These are phyloP conservation scores for Scutellaria minor DNA, from an alignment of 257 asterid species.

Conservation along the genomic window DNA sequence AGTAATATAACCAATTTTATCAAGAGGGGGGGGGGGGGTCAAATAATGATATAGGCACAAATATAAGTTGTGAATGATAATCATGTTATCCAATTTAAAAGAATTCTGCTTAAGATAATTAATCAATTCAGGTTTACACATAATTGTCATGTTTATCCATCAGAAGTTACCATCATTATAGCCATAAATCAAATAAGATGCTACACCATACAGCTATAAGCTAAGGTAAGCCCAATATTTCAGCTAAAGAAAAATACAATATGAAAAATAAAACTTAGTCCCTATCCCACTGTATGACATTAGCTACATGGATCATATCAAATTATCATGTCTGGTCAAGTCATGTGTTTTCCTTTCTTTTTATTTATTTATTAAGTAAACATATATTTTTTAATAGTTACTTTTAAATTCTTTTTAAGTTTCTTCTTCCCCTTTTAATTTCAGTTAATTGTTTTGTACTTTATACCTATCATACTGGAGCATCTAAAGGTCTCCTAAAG, in stretches of 20 bases:
- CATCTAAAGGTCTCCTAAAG: background rate
- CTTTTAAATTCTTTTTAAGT: background rate
- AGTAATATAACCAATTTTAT: background rate
- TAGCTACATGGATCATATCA: no score
- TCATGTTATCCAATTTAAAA: background rate
- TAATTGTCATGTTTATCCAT: background rate
- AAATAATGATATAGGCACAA: slow-evolving; percentile 1
- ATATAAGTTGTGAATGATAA: background rate
- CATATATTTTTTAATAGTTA: no score
- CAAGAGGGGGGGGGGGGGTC: background rate
- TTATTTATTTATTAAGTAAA: no score
- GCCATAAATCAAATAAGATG: slow-evolving; percentile 19
- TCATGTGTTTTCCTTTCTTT: no score
- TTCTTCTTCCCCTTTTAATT: background rate
- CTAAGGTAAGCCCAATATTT: slow-evolving; percentile 2
- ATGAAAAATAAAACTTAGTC: background rate
- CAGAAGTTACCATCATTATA: background rate
- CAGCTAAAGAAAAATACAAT: background rate
- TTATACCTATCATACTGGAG: background rate
- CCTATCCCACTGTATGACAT: no score
- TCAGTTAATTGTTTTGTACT: no score
- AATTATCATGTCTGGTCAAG: no score
- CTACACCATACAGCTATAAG: slow-evolving; percentile 6
- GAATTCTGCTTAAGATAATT: background rate
- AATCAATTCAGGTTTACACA: background rate